Conservation (phyloP, 1,139 yeast genomes). For the Scheffersomyces lignicola region DNA sequence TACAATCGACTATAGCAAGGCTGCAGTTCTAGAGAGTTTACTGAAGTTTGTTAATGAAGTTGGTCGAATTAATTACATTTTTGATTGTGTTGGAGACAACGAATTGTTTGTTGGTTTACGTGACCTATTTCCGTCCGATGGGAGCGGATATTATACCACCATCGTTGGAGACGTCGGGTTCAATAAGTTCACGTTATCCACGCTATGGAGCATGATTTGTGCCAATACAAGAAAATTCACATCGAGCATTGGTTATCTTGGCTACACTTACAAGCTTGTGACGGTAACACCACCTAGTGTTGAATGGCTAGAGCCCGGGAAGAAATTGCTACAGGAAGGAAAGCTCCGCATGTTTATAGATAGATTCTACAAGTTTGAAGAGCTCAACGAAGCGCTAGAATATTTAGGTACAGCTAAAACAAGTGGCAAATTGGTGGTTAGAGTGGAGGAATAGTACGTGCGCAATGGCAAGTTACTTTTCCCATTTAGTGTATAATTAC, state of each 20-base stretch:
- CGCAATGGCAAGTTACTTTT: too few species aligned
- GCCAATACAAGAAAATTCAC: background rate
- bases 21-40: conserved; percentile 21
- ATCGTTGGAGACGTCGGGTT: conserved; percentile 39
- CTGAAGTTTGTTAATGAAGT: conserved; percentile 23
- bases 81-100: conserved; percentile 31
- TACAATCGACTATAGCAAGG: conserved; percentile 48
- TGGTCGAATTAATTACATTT: conserved; percentile 29
- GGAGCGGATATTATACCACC: conserved; percentile 43
- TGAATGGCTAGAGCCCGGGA: conserved; percentile 15
- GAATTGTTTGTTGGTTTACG: too few species aligned
- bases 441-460: conserved; percentile 16
- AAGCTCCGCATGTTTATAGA: conserved; percentile 51
- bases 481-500: too few species aligned
- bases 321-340: conserved; percentile 39
- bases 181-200: conserved; percentile 5
- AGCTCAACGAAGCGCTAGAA: conserved; percentile 51
- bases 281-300: too few species aligned
- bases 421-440: conserved; percentile 62
- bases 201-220: conserved; percentile 7
- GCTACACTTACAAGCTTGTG: conserved; percentile 14
- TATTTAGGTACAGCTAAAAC: conserved; percentile 47
- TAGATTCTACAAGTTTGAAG: conserved; percentile 48
- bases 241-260: conserved; percentile 12
- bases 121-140: conserved; percentile 17